Evolutionary conservation across 2,329 filamentous ascomycete species (phyloP), one percentile per base, ranked within the genome.

Genomic region (Sclerotinia trifoliorum): DNA sequence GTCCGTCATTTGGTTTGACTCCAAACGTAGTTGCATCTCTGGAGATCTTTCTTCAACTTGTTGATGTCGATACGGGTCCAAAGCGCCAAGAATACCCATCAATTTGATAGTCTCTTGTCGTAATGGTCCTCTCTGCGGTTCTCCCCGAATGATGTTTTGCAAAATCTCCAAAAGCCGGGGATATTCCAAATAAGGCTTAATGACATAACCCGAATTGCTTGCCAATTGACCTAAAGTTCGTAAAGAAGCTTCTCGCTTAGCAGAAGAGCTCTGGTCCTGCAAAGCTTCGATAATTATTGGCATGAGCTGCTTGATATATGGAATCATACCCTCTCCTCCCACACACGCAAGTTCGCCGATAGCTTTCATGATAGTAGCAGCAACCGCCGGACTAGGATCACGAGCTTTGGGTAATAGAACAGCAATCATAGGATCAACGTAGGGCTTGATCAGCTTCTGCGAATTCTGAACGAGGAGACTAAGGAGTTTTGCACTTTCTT

Each of bases 151-250:
- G 73, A 99, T 97, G 73, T 91, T 92, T 77, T 97, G 94, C 15
- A 99, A 82, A 39, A 98, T 91, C 70, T 95, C 93, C 61, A 99
- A 88, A 11, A 99, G 86, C 77, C 97, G 90, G 0, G 96, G 95
- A 74, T 98, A 97, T 70, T 99, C 94, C 60, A 94, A 84, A 75
- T 99, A 99, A 0, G 96, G 96, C 67, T 94, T 89, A 70, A 99
- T 98, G 65, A 99, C 96, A 80, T 99, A 99, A 73, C 96, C 95
- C 17, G 94, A 95, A 79, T 97, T 98, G 76, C 93, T 96, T 7
- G 95, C 93, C 66, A 99, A 82, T 77, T 98, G 94, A 26, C 94
- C 94, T 0, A 99, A 84, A 0, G 95, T 95, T 73, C 92, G 91
- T 44, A 99, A 83, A 3, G 95, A 94, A 7, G 96, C 92, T 78